These are phyloP conservation scores for Gossypium aridum DNA, from an alignment of 441 rosid species.

Conservation along the genomic window DNA sequence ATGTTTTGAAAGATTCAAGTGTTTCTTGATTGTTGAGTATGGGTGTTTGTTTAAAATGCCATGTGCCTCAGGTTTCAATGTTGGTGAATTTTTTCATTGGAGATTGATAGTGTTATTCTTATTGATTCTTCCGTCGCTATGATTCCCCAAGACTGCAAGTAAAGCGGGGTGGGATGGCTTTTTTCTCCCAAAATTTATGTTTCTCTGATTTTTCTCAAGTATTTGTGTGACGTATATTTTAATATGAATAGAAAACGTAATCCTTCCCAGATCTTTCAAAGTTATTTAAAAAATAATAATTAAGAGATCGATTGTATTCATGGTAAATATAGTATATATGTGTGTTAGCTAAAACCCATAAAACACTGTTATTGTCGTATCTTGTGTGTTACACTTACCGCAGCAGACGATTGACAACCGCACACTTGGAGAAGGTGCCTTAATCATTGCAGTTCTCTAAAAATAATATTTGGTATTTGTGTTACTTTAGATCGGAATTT, in stretches of 20 bases:
- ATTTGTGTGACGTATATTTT: neutral
- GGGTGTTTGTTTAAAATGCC: neutral
- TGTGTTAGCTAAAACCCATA: neutral
- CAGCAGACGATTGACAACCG: neutral
- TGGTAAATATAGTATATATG: too few species aligned
- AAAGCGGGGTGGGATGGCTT: neutral
- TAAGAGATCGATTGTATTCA: too few species aligned
- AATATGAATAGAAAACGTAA: too few species aligned
- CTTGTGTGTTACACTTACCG: neutral
- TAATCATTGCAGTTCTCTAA: neutral
- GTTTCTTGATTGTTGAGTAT: neutral
- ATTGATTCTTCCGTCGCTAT: neutral
- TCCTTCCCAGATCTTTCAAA: too few species aligned
- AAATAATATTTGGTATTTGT: too few species aligned
- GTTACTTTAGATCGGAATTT: too few species aligned
- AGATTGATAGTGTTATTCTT: neutral
- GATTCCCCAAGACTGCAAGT: neutral
- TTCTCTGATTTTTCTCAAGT: neutral
- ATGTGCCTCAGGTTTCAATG: neutral
- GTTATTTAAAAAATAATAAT: too few species aligned
- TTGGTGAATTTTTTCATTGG: neutral
- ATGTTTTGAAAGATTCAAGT: neutral
- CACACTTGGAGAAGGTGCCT: neutral
- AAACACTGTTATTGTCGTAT: neutral
- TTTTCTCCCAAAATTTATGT: neutral